Evolutionary conservation across 352 stramenopile species (phyloP), one percentile per base, ranked within the genome.

Genomic region (Hyaloperonospora arabidopsidis): DNA sequence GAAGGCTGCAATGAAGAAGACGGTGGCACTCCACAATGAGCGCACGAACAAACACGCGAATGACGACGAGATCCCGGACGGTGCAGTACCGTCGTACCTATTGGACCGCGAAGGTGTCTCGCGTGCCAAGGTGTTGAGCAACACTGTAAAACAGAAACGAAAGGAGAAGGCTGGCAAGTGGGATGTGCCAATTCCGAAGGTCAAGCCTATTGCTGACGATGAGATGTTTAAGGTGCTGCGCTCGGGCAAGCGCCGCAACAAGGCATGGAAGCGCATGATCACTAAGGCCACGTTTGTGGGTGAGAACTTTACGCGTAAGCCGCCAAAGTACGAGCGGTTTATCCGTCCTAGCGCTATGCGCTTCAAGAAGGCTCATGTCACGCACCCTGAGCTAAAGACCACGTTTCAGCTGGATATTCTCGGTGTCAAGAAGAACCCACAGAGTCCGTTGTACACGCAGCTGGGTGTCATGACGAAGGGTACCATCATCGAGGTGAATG

Each of bases 101-200:
- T 75, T 99, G 15, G 97, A 99, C 80, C 88, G 97, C 59, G 97
- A 99, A 68, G 96, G 95, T 36, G 96, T 99, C 12, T 97, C 87
- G 49, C 87, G 97, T 34, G 97, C 97, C 59, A 99, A 99, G 74
- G 96, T 99, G 50, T 78, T 99, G 55, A 98, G 85, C 74, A 99
- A 99, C 80, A 99, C 97, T 25, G 95, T 99, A 19, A 99, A 99
- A 76, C 97, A 99, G 84, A 99, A 99, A 76, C 84, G 97, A 58
- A 99, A 99, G 75, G 97, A 99, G 81, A 99, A 99, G 79, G 97
- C 97, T 17, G 97, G 97, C 52, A 99, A 99, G 75, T 99, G 97
- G 97, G 93, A 98, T 60, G 97, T 99, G 40, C 97, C 97, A 17
- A 97, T 99, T 65, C 97, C 97, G 29, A 99, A 99, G 79, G 85